These are phyloP conservation scores for Ceratobasidium sp. DNA, from an alignment of 1,284 basidiomycete species.

Conservation along the genomic window DNA sequence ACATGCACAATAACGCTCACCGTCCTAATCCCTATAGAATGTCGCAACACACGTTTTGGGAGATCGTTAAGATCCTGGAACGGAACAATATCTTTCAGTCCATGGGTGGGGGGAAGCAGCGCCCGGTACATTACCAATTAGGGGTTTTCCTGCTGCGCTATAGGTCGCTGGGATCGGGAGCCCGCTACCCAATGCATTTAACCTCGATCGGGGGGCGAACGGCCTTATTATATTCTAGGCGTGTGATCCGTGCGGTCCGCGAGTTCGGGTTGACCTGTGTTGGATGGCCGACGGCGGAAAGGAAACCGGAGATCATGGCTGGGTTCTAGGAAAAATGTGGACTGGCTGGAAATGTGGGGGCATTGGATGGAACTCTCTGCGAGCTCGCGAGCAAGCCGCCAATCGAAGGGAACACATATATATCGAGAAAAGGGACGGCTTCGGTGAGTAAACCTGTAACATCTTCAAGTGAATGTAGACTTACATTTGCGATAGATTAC, in stretches of 20 bases:
- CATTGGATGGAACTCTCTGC: not conserved
- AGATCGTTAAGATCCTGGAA: too few species aligned
- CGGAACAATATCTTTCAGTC: too few species aligned
- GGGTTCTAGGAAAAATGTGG: not conserved
- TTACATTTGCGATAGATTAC: not conserved
- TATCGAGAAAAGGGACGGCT: not conserved
- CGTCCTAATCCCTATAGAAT: too few species aligned
- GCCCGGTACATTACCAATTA: not conserved
- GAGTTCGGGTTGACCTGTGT: not conserved
- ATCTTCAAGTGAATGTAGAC: not conserved
- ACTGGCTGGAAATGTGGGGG: not conserved
- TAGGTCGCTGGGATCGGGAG: not conserved
- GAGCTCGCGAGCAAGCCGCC: not conserved
- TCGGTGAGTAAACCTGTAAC: not conserved
- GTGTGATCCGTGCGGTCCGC: not conserved
- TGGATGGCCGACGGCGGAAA: not conserved
- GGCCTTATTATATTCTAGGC: not conserved
- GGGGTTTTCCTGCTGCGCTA: not conserved
- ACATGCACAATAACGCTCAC: too few species aligned
- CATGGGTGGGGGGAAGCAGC: not conserved
- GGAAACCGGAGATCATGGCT: not conserved
- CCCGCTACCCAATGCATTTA: not conserved
- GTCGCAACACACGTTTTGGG: too few species aligned
- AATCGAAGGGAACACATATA: not conserved
- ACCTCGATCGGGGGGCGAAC: not conserved